These are phyloP conservation scores for Clausena lansium DNA, from an alignment of 345 rosid species.

Conservation along the genomic window DNA sequence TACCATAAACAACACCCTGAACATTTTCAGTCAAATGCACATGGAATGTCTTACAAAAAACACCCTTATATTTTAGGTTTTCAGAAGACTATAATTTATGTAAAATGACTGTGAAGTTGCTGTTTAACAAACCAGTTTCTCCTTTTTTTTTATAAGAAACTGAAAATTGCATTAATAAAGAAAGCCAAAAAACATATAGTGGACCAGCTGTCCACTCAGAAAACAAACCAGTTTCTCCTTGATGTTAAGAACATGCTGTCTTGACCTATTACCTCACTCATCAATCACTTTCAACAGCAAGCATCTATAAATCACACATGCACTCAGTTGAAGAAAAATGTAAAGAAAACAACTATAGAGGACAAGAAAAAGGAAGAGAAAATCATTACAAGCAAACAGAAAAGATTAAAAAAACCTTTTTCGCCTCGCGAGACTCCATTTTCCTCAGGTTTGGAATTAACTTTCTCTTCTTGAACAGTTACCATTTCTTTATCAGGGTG, in stretches of 20 bases:
- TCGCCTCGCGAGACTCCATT: slow-evolving; percentile 58
- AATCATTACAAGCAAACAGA: neutral
- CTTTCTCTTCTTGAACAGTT: slow-evolving; percentile 54
- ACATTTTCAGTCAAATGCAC: neutral
- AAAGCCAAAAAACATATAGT: too few relatives aligned
- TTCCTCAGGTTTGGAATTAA: slow-evolving; percentile 44
- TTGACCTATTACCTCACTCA: neutral
- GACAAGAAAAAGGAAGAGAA: neutral
- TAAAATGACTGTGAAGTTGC: neutral
- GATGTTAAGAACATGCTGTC: neutral
- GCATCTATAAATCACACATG: neutral
- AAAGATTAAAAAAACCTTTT: neutral
- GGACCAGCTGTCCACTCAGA: too few relatives aligned
- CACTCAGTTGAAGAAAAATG: neutral
- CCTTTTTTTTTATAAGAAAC: too few relatives aligned
- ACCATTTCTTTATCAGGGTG: slow-evolving; percentile 44
- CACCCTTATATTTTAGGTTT: neutral
- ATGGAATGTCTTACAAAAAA: neutral
- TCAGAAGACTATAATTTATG: neutral
- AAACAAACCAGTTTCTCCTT: neutral
- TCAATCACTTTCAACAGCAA: neutral
- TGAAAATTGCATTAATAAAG: too few relatives aligned
- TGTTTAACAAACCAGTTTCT: neutral
- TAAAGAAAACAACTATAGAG: neutral
- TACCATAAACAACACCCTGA: neutral